Evolutionary conservation across 441 rosid genomes (phyloP), one percentile per base, ranked within the genome.

Genomic region (Syzygium syzygioides): DNA sequence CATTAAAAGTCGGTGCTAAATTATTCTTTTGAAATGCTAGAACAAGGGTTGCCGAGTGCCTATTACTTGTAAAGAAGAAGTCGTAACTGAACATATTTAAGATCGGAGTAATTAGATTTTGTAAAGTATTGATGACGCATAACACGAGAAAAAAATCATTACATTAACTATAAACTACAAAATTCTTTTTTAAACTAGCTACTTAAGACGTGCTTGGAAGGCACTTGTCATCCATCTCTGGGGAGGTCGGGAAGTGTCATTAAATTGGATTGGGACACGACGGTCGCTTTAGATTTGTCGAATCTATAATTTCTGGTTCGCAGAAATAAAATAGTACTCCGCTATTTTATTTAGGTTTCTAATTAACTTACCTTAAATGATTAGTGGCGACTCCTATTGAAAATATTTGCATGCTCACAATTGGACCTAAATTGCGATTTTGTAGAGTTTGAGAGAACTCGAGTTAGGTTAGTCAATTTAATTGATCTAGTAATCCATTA

Each of bases 221-320:
- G 45, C 26, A 1, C 13, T 23, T 10, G 13, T 34, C 26, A 1
- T 71, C 80, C 14, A 1, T 12, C 7, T 37, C 50, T 3, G 3
- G 14, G 8, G 48, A 2, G 4, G 9, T 68, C 8, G 2, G 26
- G 0, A 4, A 20, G 1, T 4, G 15, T 30, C 34, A 64, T 30
- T 64, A 2, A 30, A 17, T 30, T 15, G 20, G 76, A 30, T 30
- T 5, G 12, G 2, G 52, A 37, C 52, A 3, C 2, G 52, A 0
- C 2, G n/a, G 50, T 37, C 50, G 8, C n/a, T 37, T 71, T 37
- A 20, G n/a, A 37, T 20, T n/a, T 11, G 52, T n/a, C n/a, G n/a
- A n/a, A n/a, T n/a, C n/a, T n/a, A n/a, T n/a, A n/a, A n/a, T n/a
- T n/a, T n/a, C n/a, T n/a, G n/a, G n/a, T n/a, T n/a, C n/a, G n/a